Evolutionary conservation across 805 yeast genomes (phyloP).

Genomic region (Kuraishia molischiana): DNA sequence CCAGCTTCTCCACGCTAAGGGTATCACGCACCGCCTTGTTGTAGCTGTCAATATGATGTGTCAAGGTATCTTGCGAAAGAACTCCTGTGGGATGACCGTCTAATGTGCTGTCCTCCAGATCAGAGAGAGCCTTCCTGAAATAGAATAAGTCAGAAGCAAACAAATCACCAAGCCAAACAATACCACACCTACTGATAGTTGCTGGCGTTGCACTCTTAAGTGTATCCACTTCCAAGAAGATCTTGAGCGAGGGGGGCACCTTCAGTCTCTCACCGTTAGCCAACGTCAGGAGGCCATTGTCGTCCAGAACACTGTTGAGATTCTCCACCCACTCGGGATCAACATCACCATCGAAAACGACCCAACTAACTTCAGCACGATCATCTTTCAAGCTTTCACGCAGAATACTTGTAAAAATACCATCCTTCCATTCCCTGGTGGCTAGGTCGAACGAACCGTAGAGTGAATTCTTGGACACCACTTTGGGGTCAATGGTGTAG

Average conservation of each 20-base stretch:
- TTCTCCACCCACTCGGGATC: constrained; percentile 94
- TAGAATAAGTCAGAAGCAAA: neutral
- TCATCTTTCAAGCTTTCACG: constrained; percentile 60
- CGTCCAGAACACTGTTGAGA: constrained; percentile 84
- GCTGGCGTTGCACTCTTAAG: constrained; percentile 75
- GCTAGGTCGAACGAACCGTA: constrained; percentile 66
- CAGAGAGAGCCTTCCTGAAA: neutral
- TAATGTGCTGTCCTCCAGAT: neutral
- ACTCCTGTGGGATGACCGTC: neutral
- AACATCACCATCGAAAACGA: constrained; percentile 85
- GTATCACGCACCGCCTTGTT: neutral
- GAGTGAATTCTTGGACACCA: constrained; percentile 50
- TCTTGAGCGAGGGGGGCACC: constrained; percentile 50
- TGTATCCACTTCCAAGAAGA: constrained; percentile 70
- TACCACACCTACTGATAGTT: constrained; percentile 87
- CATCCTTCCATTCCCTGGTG: constrained; percentile 91
- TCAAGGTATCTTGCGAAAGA: neutral
- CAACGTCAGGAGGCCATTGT: constrained; percentile 68
- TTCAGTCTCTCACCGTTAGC: constrained; percentile 84
- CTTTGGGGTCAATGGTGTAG: constrained; percentile 65
- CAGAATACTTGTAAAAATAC: constrained; percentile 60
- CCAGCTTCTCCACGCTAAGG: neutral
- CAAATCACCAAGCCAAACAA: constrained; percentile 46
- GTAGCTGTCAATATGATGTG: neutral
- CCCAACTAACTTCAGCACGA: constrained; percentile 47